Evolutionary conservation across 2,329 filamentous ascomycete species (phyloP).

Genomic region (Rhinocladiella mackenziei): DNA sequence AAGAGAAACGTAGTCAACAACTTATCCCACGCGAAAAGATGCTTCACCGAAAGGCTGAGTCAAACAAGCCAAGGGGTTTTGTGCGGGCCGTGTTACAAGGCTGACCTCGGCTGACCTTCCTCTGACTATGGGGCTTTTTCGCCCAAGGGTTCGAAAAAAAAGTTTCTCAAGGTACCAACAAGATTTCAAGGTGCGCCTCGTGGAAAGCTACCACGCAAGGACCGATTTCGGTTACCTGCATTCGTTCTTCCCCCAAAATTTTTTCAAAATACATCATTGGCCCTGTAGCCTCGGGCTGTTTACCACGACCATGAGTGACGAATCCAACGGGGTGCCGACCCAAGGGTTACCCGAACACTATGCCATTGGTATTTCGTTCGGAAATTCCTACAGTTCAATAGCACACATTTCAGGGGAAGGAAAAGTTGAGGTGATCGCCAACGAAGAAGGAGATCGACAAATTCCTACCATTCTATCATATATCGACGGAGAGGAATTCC

Average conservation of each 20-base stretch:
- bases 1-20: no score
- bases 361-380: constrained; percentile 94
- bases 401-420: constrained; percentile 81
- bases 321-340: constrained; percentile 47
- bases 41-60: no score
- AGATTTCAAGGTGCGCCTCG: constrained; percentile 5
- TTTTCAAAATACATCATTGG: background rate
- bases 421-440: constrained; percentile 96
- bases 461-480: constrained; percentile 95
- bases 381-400: constrained; percentile 97
- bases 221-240: background rate
- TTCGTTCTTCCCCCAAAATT: background rate
- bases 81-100: no score
- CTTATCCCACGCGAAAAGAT: no score
- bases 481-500: constrained; percentile 92
- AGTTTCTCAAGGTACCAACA: no score
- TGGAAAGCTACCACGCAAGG: background rate
- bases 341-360: constrained; percentile 48
- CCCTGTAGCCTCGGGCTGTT: background rate
- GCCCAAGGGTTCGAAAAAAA: constrained; percentile 26
- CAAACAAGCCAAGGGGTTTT: constrained; percentile 4
- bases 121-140: background rate
- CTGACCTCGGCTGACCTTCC: constrained; percentile 22
- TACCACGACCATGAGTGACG: constrained; percentile 46
- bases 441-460: constrained; percentile 98